phyloP scores from a whole-genome alignment of 2,329 filamentous ascomycete species.

The Scedosporium aurantiacum region DNA sequence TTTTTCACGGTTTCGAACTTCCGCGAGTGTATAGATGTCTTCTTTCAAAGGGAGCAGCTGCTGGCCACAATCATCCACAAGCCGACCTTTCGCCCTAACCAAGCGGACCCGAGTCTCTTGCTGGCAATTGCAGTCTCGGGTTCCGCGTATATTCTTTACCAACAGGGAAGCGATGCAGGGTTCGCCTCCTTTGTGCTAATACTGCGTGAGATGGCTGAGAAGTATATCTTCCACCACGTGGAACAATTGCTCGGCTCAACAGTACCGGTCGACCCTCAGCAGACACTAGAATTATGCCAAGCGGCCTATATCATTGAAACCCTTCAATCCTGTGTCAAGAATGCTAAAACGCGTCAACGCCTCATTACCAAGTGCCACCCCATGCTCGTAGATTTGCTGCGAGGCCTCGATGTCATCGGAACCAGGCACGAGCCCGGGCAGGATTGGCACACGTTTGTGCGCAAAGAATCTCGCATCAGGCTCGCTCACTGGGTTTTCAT shows the following conservation, averaged over 20 bases:
- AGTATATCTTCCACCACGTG: neutral
- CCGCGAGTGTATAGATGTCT: neutral
- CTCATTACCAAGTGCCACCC: neutral
- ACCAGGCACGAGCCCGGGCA: neutral
- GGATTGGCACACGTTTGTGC: neutral
- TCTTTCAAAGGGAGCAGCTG: neutral
- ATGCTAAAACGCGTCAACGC: neutral
- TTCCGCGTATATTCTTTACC: neutral
- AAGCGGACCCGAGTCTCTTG: neutral
- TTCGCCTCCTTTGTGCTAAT: neutral
- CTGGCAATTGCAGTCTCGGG: neutral
- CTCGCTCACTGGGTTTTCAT: constrained; percentile 1
- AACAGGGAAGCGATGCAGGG: neutral
- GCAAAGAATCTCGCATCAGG: neutral
- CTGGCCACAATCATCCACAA: neutral
- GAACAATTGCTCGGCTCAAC: neutral
- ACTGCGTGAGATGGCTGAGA: neutral
- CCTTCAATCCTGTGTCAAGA: neutral
- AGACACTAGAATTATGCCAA: constrained; percentile 1
- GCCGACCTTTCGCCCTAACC: neutral
- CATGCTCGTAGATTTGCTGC: neutral
- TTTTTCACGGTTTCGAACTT: neutral
- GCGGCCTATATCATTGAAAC: constrained; percentile 15
- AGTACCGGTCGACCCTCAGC: neutral
- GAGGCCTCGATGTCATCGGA: neutral